These are phyloP conservation scores for Aspergillus eucalypticola DNA, from an alignment of 2,329 filamentous ascomycete genomes.

Conservation along the genomic window DNA sequence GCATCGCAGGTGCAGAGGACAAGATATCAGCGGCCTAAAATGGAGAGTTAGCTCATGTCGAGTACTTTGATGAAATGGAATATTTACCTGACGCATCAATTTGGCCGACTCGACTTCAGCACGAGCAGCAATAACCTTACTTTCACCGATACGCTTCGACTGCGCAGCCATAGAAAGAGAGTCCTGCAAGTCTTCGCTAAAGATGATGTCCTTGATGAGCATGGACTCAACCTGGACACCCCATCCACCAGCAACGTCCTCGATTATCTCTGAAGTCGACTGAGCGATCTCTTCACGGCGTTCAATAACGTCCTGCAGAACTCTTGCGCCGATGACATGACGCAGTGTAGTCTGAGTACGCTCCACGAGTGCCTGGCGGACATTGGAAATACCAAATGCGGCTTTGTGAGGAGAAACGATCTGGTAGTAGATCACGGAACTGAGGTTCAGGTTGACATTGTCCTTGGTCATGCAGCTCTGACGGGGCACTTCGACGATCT, in stretches of 20 bases:
- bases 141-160: conserved; percentile 96
- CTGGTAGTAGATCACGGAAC: conserved; percentile 98
- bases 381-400: conserved; percentile 92
- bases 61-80: not conserved
- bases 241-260: conserved; percentile 91
- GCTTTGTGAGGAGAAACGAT: conserved; percentile 94
- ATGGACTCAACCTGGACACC: conserved; percentile 96
- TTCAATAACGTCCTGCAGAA: conserved; percentile 97
- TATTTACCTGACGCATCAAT: conserved; percentile 65
- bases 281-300: conserved; percentile 95
- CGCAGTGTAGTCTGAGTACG: conserved; percentile 96
- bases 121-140: conserved; percentile 95
- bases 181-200: conserved; percentile 92
- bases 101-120: conserved; percentile 96
- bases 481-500: conserved; percentile 92
- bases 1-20: conserved; percentile 90
- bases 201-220: conserved; percentile 99
- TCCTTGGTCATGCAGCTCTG: conserved; percentile 99
- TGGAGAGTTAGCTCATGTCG: conserved; percentile 9
- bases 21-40: conserved; percentile 80
- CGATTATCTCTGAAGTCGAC: conserved; percentile 95
- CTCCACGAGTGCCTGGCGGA: conserved; percentile 94
- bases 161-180: conserved; percentile 97
- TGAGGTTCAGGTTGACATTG: conserved; percentile 91
- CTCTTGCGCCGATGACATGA: conserved; percentile 91